A percentile compares a stretch with the other conserved stretches of the same genome.
Evolutionary conservation across 2,329 filamentous ascomycete genomes (phyloP).

Genomic region (Bipolaris sorokiniana): DNA sequence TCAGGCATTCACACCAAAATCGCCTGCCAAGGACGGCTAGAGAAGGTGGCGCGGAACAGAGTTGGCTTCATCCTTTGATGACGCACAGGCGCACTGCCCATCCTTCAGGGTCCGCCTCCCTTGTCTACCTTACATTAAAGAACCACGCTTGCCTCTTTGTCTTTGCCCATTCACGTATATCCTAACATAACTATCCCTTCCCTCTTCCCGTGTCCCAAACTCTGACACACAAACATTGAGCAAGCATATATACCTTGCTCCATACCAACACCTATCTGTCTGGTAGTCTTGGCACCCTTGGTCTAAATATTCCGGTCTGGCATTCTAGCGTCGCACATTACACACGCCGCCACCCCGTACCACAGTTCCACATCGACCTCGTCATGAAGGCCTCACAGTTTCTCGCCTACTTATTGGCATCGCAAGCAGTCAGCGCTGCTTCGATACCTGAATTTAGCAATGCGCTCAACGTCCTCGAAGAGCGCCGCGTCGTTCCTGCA

Average conservation of each 20-base stretch:
- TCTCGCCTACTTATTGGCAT: constrained; percentile 32
- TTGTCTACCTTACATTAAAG: constrained; percentile 14
- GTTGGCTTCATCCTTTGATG: constrained; percentile 17
- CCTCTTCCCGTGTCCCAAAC: constrained; percentile 8
- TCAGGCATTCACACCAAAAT: constrained; percentile 3
- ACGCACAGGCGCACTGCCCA: constrained; percentile 15
- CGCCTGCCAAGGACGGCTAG: not conserved
- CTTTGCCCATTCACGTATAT: not conserved
- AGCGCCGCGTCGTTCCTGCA: constrained; percentile 20
- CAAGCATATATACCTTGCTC: constrained; percentile 4
- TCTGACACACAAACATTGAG: constrained; percentile 10
- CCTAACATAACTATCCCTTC: not conserved
- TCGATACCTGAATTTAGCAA: constrained; percentile 39
- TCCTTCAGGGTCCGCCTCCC: not conserved
- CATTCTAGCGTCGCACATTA: constrained; percentile 9
- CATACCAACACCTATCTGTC: not conserved
- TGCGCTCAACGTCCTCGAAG: constrained; percentile 31
- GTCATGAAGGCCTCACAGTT: constrained; percentile 37
- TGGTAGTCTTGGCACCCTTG: not conserved
- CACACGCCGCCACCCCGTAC: not conserved
- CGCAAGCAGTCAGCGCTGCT: constrained; percentile 30
- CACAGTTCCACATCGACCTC: constrained; percentile 14
- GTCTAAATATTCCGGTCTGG: not conserved
- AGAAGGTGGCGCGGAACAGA: constrained; percentile 5
- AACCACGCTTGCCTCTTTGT: constrained; percentile 12